Base-by-base conservation (phyloP, 73 alveolate genomes). In the Uronychia setigera region DNA sequence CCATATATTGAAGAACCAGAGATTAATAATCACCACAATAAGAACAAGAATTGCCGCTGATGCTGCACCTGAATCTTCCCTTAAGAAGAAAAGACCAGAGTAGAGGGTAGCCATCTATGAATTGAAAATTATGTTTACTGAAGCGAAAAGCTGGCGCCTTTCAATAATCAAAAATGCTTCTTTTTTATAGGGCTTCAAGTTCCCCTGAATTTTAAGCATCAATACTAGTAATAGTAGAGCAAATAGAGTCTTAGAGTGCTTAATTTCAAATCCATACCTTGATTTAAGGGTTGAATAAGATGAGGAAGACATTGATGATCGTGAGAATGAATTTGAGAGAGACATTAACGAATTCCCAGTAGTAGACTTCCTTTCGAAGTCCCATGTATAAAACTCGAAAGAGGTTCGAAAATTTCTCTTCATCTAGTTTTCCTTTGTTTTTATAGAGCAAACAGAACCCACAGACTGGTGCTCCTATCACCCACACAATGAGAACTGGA, bases 401-500 rank as follows among this genome's bases (percentile, higher is more conserved):
- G n/a, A 11, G 5, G 19, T 46, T 46, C n/a, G 67, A 46, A 19
- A 46, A 46, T 46, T 46, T 46, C 35, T 77, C 35, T 28, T 77
- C 58, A 5, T 77, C 83, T 34, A 89, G 46, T 25, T 33, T 0
- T 11, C 60, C 33, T 34, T 77, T 78, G 28, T 77, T 87, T 79
- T 74, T 31, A 19, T 31, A 27, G 27, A 89, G 85, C 29, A 78
- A 34, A 57, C 34, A 79, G 27, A 77, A 79, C 1, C 76, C 82
- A 1, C 58, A 31, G 26, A 78, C 1, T 33, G 95, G 95, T 35
- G 74, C 79, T 0, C 83, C 86, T 26, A 79, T 0, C 26, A 83
- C 89, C 95, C 95, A 89, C 25, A 89, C 33, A 1, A 84, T 1
- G 13, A 89, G 57, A 30, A 83, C 57, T 19, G 95, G 95, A 0